phyloP scores from a whole-genome alignment of 1,139 yeast genomes.

The Trichomonascaceae sp. region DNA sequence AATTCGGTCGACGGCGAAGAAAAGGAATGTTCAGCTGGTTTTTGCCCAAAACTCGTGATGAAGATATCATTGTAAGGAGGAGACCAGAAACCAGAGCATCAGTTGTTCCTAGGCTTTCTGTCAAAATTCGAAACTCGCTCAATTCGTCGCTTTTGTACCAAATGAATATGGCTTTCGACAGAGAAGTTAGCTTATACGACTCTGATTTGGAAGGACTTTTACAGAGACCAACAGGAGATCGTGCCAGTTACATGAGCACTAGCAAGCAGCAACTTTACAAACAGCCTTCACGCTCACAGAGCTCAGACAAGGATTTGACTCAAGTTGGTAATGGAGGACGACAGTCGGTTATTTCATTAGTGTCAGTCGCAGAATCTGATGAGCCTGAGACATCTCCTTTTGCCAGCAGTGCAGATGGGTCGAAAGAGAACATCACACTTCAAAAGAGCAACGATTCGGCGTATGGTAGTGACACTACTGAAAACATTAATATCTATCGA shows the following conservation, averaged over 20 bases:
- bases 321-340: background rate
- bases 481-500: background rate
- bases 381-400: no score
- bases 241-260: background rate
- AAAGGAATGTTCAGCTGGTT: background rate
- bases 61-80: background rate
- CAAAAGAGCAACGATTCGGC: background rate
- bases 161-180: constrained; percentile 5
- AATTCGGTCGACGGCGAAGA: background rate
- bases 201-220: background rate
- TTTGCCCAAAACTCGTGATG: background rate
- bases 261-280: background rate
- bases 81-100: background rate
- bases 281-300: background rate
- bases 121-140: background rate
- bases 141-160: constrained; percentile 2
- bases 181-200: background rate
- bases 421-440: background rate
- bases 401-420: background rate
- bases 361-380: background rate
- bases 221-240: background rate
- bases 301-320: background rate
- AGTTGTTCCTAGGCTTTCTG: background rate
- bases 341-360: background rate
- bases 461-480: background rate